Conservation (phyloP, 176 grass and related monocot genomes). For the Puya raimondii region DNA sequence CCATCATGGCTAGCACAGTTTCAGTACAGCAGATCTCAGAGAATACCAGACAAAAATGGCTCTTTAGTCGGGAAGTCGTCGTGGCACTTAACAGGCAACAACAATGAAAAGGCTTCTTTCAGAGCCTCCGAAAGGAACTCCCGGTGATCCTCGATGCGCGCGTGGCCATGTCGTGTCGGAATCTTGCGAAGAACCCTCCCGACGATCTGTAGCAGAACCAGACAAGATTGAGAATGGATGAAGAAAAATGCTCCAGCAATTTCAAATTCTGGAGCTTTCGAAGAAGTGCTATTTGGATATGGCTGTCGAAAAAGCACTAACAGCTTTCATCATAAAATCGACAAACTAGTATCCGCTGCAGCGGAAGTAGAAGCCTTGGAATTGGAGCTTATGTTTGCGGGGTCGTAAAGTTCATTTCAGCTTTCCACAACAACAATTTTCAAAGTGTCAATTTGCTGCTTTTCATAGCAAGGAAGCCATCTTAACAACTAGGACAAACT, state of each 20-base stretch:
- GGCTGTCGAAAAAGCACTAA: too few relatives aligned
- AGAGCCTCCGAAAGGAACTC: slow-evolving; percentile 60
- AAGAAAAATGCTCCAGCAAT: background rate
- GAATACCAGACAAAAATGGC: background rate
- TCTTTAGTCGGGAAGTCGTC: background rate
- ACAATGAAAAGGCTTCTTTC: slow-evolving; percentile 50
- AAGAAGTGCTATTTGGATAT: background rate
- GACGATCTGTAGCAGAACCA: slow-evolving; percentile 45
- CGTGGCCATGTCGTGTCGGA: slow-evolving; percentile 12
- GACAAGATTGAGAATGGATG: background rate
- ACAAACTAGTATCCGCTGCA: too few relatives aligned
- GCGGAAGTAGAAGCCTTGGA: too few relatives aligned
- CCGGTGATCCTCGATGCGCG: slow-evolving; percentile 55
- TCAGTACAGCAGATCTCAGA: background rate
- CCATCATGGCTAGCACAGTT: background rate
- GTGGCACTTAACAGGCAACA: slow-evolving; percentile 60
- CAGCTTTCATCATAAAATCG: too few relatives aligned
- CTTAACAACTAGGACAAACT: too few relatives aligned
- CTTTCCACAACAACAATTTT: too few relatives aligned
- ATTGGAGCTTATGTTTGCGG: too few relatives aligned
- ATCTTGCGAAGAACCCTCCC: slow-evolving; percentile 63
- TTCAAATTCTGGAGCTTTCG: background rate
- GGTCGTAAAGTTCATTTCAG: too few relatives aligned
- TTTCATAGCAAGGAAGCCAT: too few relatives aligned
- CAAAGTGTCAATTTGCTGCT: too few relatives aligned